Evolutionary conservation across 169 alveolate genomes (phyloP).

Genomic region (Plasmodium coatneyi): DNA sequence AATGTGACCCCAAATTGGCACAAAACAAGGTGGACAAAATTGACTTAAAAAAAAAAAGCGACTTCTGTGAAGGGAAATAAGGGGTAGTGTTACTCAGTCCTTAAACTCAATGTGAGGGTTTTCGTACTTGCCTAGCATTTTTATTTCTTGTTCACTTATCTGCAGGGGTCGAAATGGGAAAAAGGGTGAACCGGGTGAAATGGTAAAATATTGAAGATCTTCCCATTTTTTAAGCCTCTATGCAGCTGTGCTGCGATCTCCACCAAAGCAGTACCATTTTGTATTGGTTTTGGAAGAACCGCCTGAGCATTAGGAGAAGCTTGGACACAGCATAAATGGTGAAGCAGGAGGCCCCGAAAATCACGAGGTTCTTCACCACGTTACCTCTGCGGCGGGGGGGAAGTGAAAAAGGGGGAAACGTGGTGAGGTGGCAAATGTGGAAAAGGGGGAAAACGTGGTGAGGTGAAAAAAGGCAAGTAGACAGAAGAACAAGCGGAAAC

Average conservation of each 20-base stretch:
- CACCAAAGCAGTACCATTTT: slow-evolving; percentile 30
- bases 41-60: slow-evolving; percentile 5
- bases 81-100: background rate
- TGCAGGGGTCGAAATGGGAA: background rate
- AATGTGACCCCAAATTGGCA: background rate
- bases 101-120: slow-evolving; percentile 69
- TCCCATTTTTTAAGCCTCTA: background rate
- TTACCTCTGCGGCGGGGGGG: slow-evolving; percentile 27
- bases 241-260: background rate
- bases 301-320: slow-evolving; percentile 28
- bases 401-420: background rate
- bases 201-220: background rate
- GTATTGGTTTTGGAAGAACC: slow-evolving; percentile 65
- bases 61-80: background rate
- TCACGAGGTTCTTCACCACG: slow-evolving; percentile 22
- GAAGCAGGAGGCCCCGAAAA: slow-evolving; percentile 52
- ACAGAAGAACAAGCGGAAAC: background rate
- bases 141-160: slow-evolving; percentile 71
- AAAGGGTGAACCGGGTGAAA: background rate
- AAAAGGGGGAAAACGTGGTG: background rate
- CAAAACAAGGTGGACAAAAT: background rate
- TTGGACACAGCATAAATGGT: slow-evolving; percentile 15
- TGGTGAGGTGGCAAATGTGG: no score
- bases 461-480: background rate
- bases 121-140: slow-evolving; percentile 51